phyloP scores from a whole-genome alignment of 495 filamentous ascomycete species.

The Aspergillus funiculosus region DNA sequence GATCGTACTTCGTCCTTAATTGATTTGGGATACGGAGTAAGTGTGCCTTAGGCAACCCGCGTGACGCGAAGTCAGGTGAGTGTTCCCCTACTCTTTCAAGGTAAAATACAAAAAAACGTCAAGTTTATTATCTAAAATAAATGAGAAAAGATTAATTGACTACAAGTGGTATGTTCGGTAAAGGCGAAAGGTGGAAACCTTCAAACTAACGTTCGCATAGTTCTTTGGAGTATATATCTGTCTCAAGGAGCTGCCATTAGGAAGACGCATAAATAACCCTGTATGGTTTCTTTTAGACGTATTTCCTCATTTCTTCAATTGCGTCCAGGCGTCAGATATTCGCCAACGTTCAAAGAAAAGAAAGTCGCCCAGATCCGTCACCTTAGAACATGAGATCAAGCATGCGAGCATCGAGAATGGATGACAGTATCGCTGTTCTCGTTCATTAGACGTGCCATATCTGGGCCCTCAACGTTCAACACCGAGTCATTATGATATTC shows the following conservation, averaged over 20 bases:
- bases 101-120: too few species aligned
- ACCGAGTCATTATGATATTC: constrained; percentile 32
- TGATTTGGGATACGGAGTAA: background rate
- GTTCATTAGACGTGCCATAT: constrained; percentile 21
- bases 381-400: constrained; percentile 21
- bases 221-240: too few species aligned
- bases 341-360: constrained; percentile 33
- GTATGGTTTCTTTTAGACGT: too few species aligned
- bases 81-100: constrained; percentile 19
- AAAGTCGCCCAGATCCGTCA: constrained; percentile 18
- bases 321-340: constrained; percentile 23
- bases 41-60: constrained; percentile 33
- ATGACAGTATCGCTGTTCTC: constrained; percentile 34
- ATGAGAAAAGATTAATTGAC: too few species aligned
- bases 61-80: constrained; percentile 36
- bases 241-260: too few species aligned
- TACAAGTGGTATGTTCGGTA: too few species aligned
- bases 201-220: too few species aligned
- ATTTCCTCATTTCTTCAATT: constrained; percentile 1
- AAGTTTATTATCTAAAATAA: too few species aligned
- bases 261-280: too few species aligned
- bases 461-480: constrained; percentile 22
- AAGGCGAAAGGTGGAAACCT: too few species aligned
- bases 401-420: constrained; percentile 30
- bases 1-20: too few species aligned